phyloP scores from a whole-genome alignment of 1,284 basidiomycete species.

The Sphagnurus paluster region DNA sequence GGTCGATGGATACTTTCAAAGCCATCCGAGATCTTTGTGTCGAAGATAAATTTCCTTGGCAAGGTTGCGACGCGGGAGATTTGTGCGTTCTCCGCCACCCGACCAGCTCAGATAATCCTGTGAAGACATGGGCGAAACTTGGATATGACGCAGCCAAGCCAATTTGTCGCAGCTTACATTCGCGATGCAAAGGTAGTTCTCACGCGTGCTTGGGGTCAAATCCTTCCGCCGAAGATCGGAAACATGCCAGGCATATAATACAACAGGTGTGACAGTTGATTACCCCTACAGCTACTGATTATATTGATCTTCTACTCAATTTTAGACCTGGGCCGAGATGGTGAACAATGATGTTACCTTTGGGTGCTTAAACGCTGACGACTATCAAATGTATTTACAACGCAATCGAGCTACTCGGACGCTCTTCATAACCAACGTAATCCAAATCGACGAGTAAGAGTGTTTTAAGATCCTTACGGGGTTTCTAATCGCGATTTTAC shows the following conservation, averaged over 20 bases:
- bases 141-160: slow-evolving; percentile 2
- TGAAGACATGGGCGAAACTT: not conserved
- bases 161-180: not conserved
- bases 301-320: no score
- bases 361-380: not conserved
- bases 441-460: not conserved
- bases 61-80: not conserved
- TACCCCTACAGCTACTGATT: not conserved
- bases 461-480: not conserved
- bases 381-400: not conserved
- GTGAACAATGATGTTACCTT: not conserved
- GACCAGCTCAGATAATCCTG: not conserved
- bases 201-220: not conserved
- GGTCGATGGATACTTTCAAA: not conserved
- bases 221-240: not conserved
- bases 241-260: not conserved
- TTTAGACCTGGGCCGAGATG: not conserved
- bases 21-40: not conserved
- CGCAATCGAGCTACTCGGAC: not conserved
- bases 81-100: not conserved
- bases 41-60: not conserved
- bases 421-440: not conserved
- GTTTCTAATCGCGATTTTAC: not conserved
- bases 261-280: slow-evolving; percentile 3
- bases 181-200: not conserved